These are phyloP conservation scores for Neonectria hederae DNA, from an alignment of 2,329 filamentous ascomycete genomes.

Conservation along the genomic window DNA sequence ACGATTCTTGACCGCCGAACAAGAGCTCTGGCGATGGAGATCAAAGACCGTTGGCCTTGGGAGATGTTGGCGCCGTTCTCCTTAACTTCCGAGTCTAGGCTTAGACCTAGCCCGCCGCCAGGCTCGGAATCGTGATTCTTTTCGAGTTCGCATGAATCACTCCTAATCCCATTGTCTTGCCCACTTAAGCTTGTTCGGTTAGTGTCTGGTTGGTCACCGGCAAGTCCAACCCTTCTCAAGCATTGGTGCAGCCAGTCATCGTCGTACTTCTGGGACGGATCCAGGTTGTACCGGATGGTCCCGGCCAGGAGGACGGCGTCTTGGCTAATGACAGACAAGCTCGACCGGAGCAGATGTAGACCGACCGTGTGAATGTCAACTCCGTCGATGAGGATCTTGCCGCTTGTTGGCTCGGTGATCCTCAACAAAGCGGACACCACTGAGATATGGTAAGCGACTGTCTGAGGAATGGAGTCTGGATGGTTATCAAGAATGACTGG, in stretches of 20 bases:
- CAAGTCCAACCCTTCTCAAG: slow-evolving; percentile 16
- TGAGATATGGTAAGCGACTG: background rate
- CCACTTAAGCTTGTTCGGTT: background rate
- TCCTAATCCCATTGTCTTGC: background rate
- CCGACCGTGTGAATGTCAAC: slow-evolving; percentile 85
- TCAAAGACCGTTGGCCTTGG: slow-evolving; percentile 24
- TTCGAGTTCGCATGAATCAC: background rate
- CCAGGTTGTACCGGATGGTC: slow-evolving; percentile 85
- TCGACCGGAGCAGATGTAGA: slow-evolving; percentile 82
- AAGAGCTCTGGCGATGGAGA: slow-evolving; percentile 25
- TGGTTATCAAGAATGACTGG: too few species aligned
- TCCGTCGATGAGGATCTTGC: slow-evolving; percentile 84
- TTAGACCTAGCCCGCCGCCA: background rate
- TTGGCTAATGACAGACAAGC: slow-evolving; percentile 91
- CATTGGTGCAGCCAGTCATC: slow-evolving; percentile 22
- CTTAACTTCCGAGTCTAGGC: slow-evolving; percentile 16
- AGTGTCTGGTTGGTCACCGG: background rate
- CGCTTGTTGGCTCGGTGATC: slow-evolving; percentile 45
- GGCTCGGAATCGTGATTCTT: background rate
- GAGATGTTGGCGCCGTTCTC: slow-evolving; percentile 20
- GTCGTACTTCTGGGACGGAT: slow-evolving; percentile 70
- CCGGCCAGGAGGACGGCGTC: slow-evolving; percentile 89
- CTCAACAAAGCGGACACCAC: slow-evolving; percentile 36
- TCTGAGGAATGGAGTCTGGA: background rate
- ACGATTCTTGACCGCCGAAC: slow-evolving; percentile 21